A percentile compares a stretch with the other conserved stretches of the same genome.
These are phyloP conservation scores for Aspergillus calidoustus DNA, from an alignment of 2,329 filamentous ascomycete genomes.

Conservation along the genomic window DNA sequence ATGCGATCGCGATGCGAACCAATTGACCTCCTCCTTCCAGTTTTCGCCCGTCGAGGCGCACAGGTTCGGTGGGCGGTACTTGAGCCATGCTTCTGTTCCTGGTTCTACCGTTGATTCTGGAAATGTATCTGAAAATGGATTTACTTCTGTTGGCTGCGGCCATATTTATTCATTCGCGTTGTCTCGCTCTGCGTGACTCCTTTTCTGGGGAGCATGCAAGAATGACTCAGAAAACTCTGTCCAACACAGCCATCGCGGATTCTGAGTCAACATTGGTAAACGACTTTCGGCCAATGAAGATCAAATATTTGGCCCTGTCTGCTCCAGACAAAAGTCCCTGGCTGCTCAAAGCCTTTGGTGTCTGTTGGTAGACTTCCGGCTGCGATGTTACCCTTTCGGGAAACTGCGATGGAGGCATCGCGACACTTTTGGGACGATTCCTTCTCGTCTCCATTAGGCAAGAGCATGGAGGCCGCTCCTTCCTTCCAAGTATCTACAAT, in stretches of 20 bases:
- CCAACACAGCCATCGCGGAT: neutral
- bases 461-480: neutral
- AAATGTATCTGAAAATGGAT: neutral
- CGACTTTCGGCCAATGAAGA: neutral
- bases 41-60: conserved; percentile 58
- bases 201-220: neutral
- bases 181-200: neutral
- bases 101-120: neutral
- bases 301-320: neutral
- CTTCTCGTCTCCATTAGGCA: neutral
- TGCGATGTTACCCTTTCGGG: conserved; percentile 1
- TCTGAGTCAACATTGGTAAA: neutral
- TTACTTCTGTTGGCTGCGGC: neutral
- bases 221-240: neutral
- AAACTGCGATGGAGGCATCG: neutral
- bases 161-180: neutral
- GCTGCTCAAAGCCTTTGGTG: neutral
- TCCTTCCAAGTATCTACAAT: neutral
- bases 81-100: neutral
- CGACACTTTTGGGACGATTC: neutral
- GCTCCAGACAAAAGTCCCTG: neutral
- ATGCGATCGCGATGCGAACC: conserved; percentile 59
- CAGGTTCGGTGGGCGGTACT: neutral
- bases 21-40: conserved; percentile 68
- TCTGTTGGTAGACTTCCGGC: neutral